Evolutionary conservation across 176 grass and related monocot species (phyloP).

Genomic region (Cymbopogon citratus): DNA sequence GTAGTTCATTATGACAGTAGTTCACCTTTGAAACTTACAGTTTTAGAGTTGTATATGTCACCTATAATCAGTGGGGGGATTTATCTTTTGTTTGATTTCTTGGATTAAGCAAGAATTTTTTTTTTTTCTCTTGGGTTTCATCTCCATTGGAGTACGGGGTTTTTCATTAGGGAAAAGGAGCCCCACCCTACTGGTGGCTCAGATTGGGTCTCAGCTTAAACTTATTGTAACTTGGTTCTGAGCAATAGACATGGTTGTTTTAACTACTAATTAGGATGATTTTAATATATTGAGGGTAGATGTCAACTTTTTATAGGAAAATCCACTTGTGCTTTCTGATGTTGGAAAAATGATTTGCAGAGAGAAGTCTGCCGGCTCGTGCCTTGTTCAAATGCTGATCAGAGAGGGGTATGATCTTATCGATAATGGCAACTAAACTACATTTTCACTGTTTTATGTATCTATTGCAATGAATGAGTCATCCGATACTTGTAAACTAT

Average conservation of each 20-base stretch:
- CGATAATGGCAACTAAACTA: not conserved
- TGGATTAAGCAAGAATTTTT: not conserved
- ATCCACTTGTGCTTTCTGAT: not conserved
- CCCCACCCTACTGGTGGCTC: too few relatives aligned
- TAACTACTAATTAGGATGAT: too few relatives aligned
- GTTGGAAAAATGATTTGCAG: conserved; percentile 23
- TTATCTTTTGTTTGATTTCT: not conserved
- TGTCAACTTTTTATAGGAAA: conserved; percentile 5
- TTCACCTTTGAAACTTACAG: too few relatives aligned
- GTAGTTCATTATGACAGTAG: too few relatives aligned
- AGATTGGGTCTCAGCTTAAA: too few relatives aligned
- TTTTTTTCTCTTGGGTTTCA: too few relatives aligned
- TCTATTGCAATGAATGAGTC: not conserved
- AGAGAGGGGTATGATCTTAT: conserved; percentile 66
- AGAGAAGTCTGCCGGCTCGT: conserved; percentile 78
- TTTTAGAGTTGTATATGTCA: too few relatives aligned
- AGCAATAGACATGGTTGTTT: not conserved
- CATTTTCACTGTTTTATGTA: not conserved
- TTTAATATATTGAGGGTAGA: not conserved
- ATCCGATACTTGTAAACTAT: not conserved
- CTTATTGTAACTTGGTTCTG: too few relatives aligned
- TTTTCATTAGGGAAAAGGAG: too few relatives aligned
- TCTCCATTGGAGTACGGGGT: too few relatives aligned
- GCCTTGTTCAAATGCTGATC: conserved; percentile 62
- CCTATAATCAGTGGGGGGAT: too few relatives aligned